phyloP scores from a whole-genome alignment of 2,329 filamentous ascomycete species.

The Apiospora sp. region DNA sequence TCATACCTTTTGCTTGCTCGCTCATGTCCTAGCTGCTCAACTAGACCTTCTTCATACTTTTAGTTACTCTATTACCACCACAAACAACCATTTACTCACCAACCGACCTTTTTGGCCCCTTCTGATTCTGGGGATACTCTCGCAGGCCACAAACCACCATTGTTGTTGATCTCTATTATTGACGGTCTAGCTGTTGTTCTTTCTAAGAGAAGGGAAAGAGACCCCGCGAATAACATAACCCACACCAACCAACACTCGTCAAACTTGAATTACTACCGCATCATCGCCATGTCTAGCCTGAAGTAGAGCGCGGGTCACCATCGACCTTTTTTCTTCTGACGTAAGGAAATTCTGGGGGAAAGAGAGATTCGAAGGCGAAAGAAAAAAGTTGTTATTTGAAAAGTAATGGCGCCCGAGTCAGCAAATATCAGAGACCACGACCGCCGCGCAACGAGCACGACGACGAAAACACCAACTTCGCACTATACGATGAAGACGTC shows the following conservation, averaged over 20 bases:
- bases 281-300: constrained; percentile 6
- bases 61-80: constrained; percentile 4
- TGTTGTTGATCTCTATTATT: not conserved
- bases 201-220: too few relatives aligned
- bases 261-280: constrained; percentile 2
- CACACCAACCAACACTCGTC: not conserved
- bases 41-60: constrained; percentile 9
- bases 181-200: not conserved
- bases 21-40: constrained; percentile 4
- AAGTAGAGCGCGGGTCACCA: constrained; percentile 4
- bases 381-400: not conserved
- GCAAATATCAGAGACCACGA: not conserved
- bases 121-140: not conserved
- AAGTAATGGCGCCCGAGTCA: constrained; percentile 7
- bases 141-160: not conserved
- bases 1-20: constrained; percentile 7
- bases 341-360: not conserved
- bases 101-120: not conserved
- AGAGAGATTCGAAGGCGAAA: not conserved
- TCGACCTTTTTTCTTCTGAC: constrained; percentile 2
- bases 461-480: constrained; percentile 30
- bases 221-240: not conserved
- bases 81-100: not conserved
- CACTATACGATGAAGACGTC: constrained; percentile 46
- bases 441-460: constrained; percentile 14